A percentile compares a stretch with the other conserved stretches of the same genome.
Conservation (phyloP, 2,329 filamentous ascomycete species). For the Orbilia oligospora region DNA sequence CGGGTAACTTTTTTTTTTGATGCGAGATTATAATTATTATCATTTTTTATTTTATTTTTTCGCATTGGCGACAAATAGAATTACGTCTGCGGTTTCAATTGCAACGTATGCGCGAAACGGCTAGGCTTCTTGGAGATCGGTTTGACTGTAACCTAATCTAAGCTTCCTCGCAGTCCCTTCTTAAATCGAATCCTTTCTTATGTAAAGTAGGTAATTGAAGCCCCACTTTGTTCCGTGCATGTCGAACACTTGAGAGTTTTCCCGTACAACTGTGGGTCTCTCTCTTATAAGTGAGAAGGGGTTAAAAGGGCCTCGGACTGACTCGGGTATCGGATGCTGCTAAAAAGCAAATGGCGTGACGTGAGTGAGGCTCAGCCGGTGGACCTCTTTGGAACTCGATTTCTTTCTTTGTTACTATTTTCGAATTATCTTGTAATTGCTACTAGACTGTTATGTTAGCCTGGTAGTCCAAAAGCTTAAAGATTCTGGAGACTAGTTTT, state of each 20-base stretch:
- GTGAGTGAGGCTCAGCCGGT: slow-evolving; percentile 25
- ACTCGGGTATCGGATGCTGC: slow-evolving; percentile 6
- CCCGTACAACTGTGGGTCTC: slow-evolving; percentile 10
- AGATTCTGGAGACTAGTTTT: slow-evolving; percentile 7
- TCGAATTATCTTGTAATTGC: slow-evolving; percentile 1
- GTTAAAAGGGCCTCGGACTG: not conserved
- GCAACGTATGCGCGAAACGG: slow-evolving; percentile 9
- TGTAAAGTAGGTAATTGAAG: too few relatives aligned
- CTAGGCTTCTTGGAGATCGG: slow-evolving; percentile 11
- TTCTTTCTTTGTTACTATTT: slow-evolving; percentile 42
- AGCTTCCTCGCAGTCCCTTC: not conserved
- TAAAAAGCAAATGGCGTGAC: slow-evolving; percentile 49
- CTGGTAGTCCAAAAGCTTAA: slow-evolving; percentile 1
- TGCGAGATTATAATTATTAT: too few relatives aligned
- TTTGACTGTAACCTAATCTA: slow-evolving; percentile 25
- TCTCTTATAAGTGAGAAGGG: not conserved
- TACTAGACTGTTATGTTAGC: too few relatives aligned
- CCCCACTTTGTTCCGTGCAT: slow-evolving; percentile 8
- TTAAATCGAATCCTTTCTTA: slow-evolving; percentile 1
- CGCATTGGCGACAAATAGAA: slow-evolving; percentile 1
- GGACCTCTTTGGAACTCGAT: not conserved
- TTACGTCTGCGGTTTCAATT: slow-evolving; percentile 16
- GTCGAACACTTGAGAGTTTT: slow-evolving; percentile 15
- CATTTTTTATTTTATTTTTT: too few relatives aligned
- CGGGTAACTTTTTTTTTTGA: not conserved